Conservation (phyloP, 2,329 filamentous ascomycete genomes). For the Curvularia sp. region DNA sequence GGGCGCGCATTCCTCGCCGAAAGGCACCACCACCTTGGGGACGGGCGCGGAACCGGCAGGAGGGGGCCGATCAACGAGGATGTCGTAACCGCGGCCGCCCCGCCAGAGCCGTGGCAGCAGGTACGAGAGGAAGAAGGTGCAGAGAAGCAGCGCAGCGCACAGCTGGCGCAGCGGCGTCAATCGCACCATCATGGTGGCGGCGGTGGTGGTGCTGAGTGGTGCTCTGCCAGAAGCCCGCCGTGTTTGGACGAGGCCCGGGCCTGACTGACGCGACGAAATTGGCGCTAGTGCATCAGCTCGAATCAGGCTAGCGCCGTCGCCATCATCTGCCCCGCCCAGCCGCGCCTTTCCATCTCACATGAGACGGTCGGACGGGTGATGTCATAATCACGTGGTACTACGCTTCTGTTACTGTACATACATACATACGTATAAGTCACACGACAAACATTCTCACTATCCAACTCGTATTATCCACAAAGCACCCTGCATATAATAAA, state of each 20-base stretch:
- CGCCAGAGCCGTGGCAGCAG: constrained; percentile 35
- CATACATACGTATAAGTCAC: too few species aligned
- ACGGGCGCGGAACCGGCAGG: constrained; percentile 28
- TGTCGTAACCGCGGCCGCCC: constrained; percentile 42
- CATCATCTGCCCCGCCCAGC: neutral
- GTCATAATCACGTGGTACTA: neutral
- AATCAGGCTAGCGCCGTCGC: constrained; percentile 12
- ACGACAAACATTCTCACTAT: too few species aligned
- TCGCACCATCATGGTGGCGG: constrained; percentile 46
- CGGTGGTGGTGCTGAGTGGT: constrained; percentile 24
- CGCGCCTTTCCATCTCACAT: neutral
- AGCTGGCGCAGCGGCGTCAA: constrained; percentile 47
- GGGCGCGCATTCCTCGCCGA: constrained; percentile 45
- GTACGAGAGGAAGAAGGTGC: constrained; percentile 32
- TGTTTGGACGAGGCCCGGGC: constrained; percentile 21
- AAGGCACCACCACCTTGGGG: constrained; percentile 36
- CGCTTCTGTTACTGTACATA: neutral
- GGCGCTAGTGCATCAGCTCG: constrained; percentile 11
- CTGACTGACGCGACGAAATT: constrained; percentile 16
- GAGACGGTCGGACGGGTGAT: neutral
- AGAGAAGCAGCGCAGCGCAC: constrained; percentile 38
- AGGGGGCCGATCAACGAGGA: constrained; percentile 38
- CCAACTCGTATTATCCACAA: neutral
- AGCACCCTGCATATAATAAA: neutral
- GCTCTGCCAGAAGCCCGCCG: constrained; percentile 14